These are phyloP conservation scores for Xylaria multiplex DNA, from an alignment of 2,329 filamentous ascomycete species.

Conservation along the genomic window DNA sequence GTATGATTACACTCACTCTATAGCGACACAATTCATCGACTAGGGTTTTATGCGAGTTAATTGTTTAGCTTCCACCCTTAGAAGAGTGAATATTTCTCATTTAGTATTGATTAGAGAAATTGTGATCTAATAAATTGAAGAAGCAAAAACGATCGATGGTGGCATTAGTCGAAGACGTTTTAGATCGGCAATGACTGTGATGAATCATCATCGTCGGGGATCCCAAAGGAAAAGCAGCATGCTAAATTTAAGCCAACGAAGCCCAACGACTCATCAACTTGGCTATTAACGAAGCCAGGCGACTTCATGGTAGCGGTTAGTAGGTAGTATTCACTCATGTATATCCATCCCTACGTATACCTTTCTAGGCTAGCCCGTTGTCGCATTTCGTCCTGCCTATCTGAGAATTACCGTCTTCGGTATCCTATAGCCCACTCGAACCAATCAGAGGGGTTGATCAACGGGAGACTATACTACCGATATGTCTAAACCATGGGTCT, in stretches of 20 bases:
- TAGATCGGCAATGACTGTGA: slow-evolving; percentile 15
- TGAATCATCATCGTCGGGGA: slow-evolving; percentile 21
- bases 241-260: neutral
- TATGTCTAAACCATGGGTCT: slow-evolving; percentile 62
- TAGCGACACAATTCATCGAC: too few relatives aligned
- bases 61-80: too few relatives aligned
- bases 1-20: neutral
- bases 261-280: neutral
- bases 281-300: neutral
- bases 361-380: neutral
- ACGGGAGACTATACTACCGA: neutral
- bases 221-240: neutral
- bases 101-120: too few relatives aligned
- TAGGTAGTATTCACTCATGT: neutral
- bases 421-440: neutral
- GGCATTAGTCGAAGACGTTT: neutral
- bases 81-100: too few relatives aligned
- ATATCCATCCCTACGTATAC: neutral
- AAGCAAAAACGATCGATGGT: neutral
- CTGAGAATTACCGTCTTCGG: slow-evolving; percentile 34
- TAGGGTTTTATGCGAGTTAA: too few relatives aligned
- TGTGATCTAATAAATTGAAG: too few relatives aligned
- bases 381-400: slow-evolving; percentile 8
- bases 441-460: slow-evolving; percentile 24
- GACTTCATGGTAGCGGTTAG: neutral